These are phyloP conservation scores for Paraphoma sp. DNA, from an alignment of 2,329 filamentous ascomycete species.

Conservation along the genomic window DNA sequence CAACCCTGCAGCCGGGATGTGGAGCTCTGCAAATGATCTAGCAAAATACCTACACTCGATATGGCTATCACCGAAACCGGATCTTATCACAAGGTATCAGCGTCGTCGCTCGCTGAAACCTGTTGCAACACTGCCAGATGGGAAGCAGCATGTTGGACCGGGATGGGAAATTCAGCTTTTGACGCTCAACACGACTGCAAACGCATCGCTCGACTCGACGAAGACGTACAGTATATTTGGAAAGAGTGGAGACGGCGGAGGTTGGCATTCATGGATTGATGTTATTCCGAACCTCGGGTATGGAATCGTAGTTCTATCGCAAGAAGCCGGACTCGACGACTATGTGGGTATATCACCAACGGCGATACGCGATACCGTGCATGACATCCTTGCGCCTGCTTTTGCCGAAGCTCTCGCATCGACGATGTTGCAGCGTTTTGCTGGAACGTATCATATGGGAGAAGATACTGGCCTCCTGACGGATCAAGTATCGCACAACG, in stretches of 20 bases:
- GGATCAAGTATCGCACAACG: slow-evolving; percentile 17
- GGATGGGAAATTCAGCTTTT: slow-evolving; percentile 39
- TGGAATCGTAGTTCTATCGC: slow-evolving; percentile 32
- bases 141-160: slow-evolving; percentile 34
- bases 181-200: slow-evolving; percentile 14
- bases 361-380: slow-evolving; percentile 18
- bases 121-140: slow-evolving; percentile 27
- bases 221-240: slow-evolving; percentile 38
- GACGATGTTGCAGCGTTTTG: slow-evolving; percentile 22
- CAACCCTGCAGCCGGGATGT: slow-evolving; percentile 41
- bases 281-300: slow-evolving; percentile 39
- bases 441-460: slow-evolving; percentile 27
- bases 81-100: slow-evolving; percentile 31
- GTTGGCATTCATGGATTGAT: slow-evolving; percentile 42
- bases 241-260: slow-evolving; percentile 41
- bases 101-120: slow-evolving; percentile 34
- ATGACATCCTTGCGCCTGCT: slow-evolving; percentile 33
- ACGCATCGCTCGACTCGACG: slow-evolving; percentile 3
- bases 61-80: slow-evolving; percentile 31
- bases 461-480: slow-evolving; percentile 25
- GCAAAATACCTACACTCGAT: slow-evolving; percentile 30
- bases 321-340: slow-evolving; percentile 18
- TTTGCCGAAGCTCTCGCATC: slow-evolving; percentile 28
- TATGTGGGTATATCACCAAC: slow-evolving; percentile 27
- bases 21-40: slow-evolving; percentile 40